Base-by-base conservation (phyloP, 2,329 filamentous ascomycete species). In the Hypoxylon sp. region DNA sequence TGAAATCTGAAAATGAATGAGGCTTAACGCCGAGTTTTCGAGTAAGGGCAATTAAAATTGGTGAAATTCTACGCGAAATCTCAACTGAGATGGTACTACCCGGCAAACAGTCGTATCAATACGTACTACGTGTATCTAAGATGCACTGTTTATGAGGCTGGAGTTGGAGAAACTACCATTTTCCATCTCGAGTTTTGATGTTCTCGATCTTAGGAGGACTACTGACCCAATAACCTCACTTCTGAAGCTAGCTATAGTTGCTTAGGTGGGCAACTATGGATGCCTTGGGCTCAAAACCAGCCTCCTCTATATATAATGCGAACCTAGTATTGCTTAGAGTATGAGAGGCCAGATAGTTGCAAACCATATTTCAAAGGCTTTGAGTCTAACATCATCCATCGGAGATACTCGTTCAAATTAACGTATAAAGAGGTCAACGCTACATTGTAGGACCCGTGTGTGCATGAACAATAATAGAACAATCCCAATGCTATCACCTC, bases 351-450 rank as follows among this genome's bases (percentile, higher is more conserved):
- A 19, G 17, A 44, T 11, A 44, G 39, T 50, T 50, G 46, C 8
- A 50, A 50, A 50, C 22, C 22, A 50, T 31, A 26, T 26, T 48
- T 17, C 46, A 11, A 50, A 50, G 8, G 46, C 46, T 50, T 50
- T 11, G 46, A 50, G 22, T 8, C 8, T 50, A 17, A 31, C 8
- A 26, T 50, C 24, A n/a, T 29, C 26, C 46, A 9, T 17, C 26
- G 26, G 26, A 50, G 26, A 17, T 31, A 8, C 22, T 1, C n/a
- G 22, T 17, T 29, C 10, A n/a, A n/a, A 17, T 6, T 17, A 29
- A 8, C 11, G 11, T 50, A 50, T 50, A 50, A 29, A 13, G 3
- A 50, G 17, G 22, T 10, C 2, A 3, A 44, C 14, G 17, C 39
- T 44, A 44, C 17, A 17, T 44, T 22, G 17, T 22, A 44, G 17